These are phyloP conservation scores for Acacia concinna DNA, from an alignment of 331 rosid genomes.

Conservation along the genomic window DNA sequence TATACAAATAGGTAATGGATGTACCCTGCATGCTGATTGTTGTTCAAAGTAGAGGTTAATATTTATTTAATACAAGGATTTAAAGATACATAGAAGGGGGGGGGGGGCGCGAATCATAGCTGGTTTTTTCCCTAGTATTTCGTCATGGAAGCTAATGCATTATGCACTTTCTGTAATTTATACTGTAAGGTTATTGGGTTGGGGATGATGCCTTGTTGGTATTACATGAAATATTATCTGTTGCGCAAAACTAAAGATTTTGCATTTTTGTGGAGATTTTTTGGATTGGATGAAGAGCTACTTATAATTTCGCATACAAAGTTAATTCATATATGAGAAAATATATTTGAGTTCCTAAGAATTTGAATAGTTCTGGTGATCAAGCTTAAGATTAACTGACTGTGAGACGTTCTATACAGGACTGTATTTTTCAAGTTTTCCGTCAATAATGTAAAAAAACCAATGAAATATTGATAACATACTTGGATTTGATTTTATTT, in stretches of 20 bases:
- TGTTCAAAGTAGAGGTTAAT: neutral
- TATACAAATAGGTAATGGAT: slow-evolving; percentile 5
- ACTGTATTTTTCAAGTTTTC: neutral
- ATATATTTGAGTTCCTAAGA: neutral
- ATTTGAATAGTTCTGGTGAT: neutral
- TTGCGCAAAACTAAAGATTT: neutral
- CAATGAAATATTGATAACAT: neutral
- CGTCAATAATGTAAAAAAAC: neutral
- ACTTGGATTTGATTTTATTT: neutral
- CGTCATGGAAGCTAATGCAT: neutral
- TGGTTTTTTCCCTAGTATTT: neutral
- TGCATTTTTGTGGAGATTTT: neutral
- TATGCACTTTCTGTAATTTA: slow-evolving; percentile 2
- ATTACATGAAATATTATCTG: neutral
- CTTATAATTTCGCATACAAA: neutral
- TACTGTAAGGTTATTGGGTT: neutral
- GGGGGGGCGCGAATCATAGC: neutral
- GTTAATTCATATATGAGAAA: neutral
- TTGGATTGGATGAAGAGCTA: too few relatives aligned
- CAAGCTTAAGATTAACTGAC: slow-evolving; percentile 10
- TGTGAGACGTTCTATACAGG: neutral
- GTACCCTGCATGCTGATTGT: slow-evolving; percentile 12
- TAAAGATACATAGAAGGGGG: neutral
- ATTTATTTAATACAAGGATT: neutral
- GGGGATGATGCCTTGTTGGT: neutral